Base-by-base conservation (phyloP, 306 rosid species). In the Ceratonia siliqua region DNA sequence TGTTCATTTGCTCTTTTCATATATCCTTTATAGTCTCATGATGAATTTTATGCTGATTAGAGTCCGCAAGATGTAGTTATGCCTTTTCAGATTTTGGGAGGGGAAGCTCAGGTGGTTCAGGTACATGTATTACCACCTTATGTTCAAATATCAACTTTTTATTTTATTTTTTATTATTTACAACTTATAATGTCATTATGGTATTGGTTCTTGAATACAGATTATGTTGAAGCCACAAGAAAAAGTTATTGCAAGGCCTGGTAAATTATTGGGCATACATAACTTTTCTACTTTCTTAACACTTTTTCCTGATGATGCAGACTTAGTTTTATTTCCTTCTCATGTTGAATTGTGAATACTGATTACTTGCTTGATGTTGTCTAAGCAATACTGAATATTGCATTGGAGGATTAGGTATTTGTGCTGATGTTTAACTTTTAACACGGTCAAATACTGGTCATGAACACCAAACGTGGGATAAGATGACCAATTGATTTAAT, bases 101-200 rank as follows among this genome's bases (percentile, higher is more conserved):
- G 89, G 73, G 93, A 84, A 84, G 89, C 89, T 68, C 93, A 89
- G 78, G 82, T 89, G 55, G 86, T 89, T 69, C 93, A 89, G 90
- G 90, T 89, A 84, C 79, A 57, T 57, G 33, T 56, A 53, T 53
- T 53, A 41, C 11, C 11, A 67, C 21, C 74, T 25, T 12, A 59
- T 41, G 9, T 11, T 32, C 11, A 33, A n/a, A 22, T 12, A 0
- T 38, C 43, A 15, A 2, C 1, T 36, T 38, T 15, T 25, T 24
- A 56, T 66, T 32, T 20, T 70, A 12, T 5, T 22, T 63, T 21
- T 7, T 52, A 49, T 18, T 20, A 68, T 57, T 49, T 24, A 53
- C 36, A 24, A 46, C 5, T 53, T 25, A 24, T 69, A 14, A 63
- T 38, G 8, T 58, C 25, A 15, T 58, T 21, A 62, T 82, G 41